These are phyloP conservation scores for Blastobotrys aristatus DNA, from an alignment of 1,139 yeast genomes.

Conservation along the genomic window DNA sequence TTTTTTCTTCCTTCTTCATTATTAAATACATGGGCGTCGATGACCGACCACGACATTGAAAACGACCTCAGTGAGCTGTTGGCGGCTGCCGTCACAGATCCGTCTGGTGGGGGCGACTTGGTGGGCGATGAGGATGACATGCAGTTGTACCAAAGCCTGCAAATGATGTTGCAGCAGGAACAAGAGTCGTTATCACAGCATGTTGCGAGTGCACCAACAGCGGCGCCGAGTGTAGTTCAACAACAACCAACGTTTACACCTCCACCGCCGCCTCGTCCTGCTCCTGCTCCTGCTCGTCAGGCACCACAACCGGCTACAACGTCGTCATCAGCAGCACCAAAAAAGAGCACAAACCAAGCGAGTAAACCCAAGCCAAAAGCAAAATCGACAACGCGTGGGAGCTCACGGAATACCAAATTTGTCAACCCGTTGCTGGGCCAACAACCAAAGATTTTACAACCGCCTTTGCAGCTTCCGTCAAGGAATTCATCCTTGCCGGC, in stretches of 20 bases:
- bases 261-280: background rate
- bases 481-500: no score
- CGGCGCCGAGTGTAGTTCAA: no score
- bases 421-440: background rate
- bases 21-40: background rate
- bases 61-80: constrained; percentile 3
- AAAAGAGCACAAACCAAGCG: background rate
- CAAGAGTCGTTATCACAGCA: no score
- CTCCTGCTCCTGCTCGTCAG: background rate
- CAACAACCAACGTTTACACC: no score
- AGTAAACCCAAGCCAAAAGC: background rate
- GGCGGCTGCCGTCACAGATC: constrained; percentile 1
- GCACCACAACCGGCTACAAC: background rate
- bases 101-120: background rate
- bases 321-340: background rate
- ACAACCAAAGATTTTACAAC: background rate
- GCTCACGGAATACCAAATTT: background rate
- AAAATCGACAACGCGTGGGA: background rate
- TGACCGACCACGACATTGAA: constrained; percentile 4
- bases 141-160: constrained; percentile 2
- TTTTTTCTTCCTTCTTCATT: background rate
- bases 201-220: no score
- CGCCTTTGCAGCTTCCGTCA: background rate
- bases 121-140: background rate
- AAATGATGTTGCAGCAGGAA: constrained; percentile 1